Conservation (phyloP, 352 stramenopile species). For the Phytophthora colocasiae region DNA sequence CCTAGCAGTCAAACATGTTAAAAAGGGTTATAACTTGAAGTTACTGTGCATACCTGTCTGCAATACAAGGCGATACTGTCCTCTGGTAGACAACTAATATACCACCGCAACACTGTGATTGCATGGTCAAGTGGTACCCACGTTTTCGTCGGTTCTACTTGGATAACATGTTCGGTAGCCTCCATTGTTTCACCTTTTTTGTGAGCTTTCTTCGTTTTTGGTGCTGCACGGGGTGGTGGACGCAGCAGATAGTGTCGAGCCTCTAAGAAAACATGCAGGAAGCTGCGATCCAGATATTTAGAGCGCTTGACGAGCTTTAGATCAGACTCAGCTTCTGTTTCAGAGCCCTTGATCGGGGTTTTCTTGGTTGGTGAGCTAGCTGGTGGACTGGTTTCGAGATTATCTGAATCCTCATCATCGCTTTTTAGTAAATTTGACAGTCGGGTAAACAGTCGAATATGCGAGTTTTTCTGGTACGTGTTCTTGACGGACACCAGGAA, state of each 20-base stretch:
- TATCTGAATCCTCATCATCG: conserved; percentile 17
- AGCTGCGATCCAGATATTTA: conserved; percentile 61
- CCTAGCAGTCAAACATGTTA: conserved; percentile 25
- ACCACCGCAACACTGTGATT: conserved; percentile 67
- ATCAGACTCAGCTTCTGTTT: conserved; percentile 9
- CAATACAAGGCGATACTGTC: conserved; percentile 65
- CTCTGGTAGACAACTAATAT: conserved; percentile 64
- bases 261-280: conserved; percentile 72
- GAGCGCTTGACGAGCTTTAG: conserved; percentile 21
- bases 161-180: conserved; percentile 50
- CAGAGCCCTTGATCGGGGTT: conserved; percentile 5
- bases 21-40: too few relatives aligned
- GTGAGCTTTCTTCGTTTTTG: conserved; percentile 17
- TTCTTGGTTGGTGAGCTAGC: conserved; percentile 10
- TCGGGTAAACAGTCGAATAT: conserved; percentile 73
- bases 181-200: conserved; percentile 1
- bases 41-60: conserved; percentile 46
- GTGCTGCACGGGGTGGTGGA: conserved; percentile 27
- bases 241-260: conserved; percentile 55
- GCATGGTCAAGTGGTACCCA: conserved; percentile 77
- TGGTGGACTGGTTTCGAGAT: conserved; percentile 1
- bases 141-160: conserved; percentile 54
- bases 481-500: conserved; percentile 80
- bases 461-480: conserved; percentile 49
- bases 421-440: conserved; percentile 58